Base-by-base conservation (phyloP, 2,329 filamentous ascomycete genomes). In the Ophiostoma montium region DNA sequence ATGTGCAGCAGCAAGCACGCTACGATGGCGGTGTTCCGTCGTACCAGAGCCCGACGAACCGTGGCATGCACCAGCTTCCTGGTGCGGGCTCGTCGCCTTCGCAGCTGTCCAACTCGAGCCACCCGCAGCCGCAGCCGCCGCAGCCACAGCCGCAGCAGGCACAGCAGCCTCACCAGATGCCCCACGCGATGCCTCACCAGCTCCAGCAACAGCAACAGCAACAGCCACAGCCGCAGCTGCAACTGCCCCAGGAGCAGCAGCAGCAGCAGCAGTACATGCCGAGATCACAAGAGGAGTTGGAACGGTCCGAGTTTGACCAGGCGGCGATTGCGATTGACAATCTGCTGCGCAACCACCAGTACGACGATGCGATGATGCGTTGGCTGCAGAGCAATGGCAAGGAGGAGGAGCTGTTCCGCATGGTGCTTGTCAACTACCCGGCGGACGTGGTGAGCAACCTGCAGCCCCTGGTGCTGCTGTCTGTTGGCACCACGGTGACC, bases 401-500 rank as follows among this genome's bases (percentile, higher is more conserved):
- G 44, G 74, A 80, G 59, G 71, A 79, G 51, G 75, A 80, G 52
- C 73, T 84, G 47, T 84, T 82, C 61, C 69, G 73, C 31, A 67
- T 70, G 54, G 73, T 73, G 46, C 66, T 78, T 43, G 64, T 66
- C 45, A 71, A 72, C 52, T 70, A 71, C 59, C 65, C 70, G 55
- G 70, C 74, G 1, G 64, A 67, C 15, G 70, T 75, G 53, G 68
- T 83, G 51, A 70, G 70, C 50, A 70, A 71, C 31, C 62, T 84
- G 46, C 76, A 76, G 44, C 74, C 78, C 16, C 67, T 84, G 18
- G 70, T 84, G 47, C 67, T 80, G 18, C 68, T 84, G 43, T 81
- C 80, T 1, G 74, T 82, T 35, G 78, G 78, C 48, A 77, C 79
- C 21, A 80, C 78, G 8, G 71, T 84, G 49, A 75, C 76, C 33